Evolutionary conservation across 1,139 yeast species (phyloP).

Genomic region (Pneumocystis carinii): DNA sequence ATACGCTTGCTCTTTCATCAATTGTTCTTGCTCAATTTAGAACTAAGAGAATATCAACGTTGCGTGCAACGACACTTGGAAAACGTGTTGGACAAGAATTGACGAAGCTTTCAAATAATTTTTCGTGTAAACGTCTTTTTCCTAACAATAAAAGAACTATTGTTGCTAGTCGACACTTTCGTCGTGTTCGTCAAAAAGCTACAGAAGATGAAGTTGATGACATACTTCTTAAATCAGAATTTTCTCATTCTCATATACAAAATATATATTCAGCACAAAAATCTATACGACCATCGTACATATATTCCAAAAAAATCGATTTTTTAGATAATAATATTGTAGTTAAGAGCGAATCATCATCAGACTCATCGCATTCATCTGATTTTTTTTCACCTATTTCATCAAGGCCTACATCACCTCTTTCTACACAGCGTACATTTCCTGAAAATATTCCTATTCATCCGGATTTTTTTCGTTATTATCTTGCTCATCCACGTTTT

Average conservation of each 20-base stretch:
- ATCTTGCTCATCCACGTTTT: not conserved
- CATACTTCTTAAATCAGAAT: not conserved
- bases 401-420: not conserved
- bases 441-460: constrained; percentile 2
- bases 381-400: not conserved
- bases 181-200: not conserved
- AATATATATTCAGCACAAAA: not conserved
- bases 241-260: not conserved
- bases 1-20: not conserved
- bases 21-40: not conserved
- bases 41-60: not conserved
- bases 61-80: not conserved
- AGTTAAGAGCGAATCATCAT: not conserved
- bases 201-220: not conserved
- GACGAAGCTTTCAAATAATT: not conserved
- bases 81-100: not conserved
- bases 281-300: not conserved
- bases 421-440: not conserved
- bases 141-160: not conserved
- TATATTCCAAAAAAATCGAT: not conserved
- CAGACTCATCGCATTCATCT: not conserved
- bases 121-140: not conserved
- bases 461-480: constrained; percentile 1
- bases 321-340: not conserved
- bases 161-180: not conserved